These are phyloP conservation scores for Phytopythium kandeliae DNA, from an alignment of 352 stramenopile genomes.

Conservation along the genomic window DNA sequence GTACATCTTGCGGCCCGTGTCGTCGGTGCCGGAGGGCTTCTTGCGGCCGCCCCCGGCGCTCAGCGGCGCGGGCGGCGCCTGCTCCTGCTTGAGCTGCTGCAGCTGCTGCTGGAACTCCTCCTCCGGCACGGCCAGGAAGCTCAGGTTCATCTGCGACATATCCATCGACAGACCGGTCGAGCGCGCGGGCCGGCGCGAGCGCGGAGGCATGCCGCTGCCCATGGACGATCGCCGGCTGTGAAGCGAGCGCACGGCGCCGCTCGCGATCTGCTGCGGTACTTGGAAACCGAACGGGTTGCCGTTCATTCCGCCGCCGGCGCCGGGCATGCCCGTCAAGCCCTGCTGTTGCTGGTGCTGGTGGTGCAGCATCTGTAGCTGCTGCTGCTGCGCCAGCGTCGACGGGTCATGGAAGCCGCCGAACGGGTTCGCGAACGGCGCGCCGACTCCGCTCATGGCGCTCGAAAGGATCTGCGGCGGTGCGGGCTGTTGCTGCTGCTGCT, in stretches of 20 bases:
- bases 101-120: constrained; percentile 43
- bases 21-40: constrained; percentile 18
- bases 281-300: constrained; percentile 39
- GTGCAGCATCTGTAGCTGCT: constrained; percentile 9
- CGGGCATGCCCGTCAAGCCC: constrained; percentile 4
- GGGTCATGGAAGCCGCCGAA: constrained; percentile 26
- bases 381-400: constrained; percentile 21
- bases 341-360: constrained; percentile 7
- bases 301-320: constrained; percentile 3
- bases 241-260: constrained; percentile 47
- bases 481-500: constrained; percentile 42
- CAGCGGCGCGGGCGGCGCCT: constrained; percentile 20
- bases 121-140: constrained; percentile 60
- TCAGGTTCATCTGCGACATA: constrained; percentile 77
- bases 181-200: constrained; percentile 28
- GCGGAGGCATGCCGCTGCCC: constrained; percentile 27
- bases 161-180: constrained; percentile 79
- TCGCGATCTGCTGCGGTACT: constrained; percentile 48
- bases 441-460: background rate
- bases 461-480: background rate
- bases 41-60: constrained; percentile 20
- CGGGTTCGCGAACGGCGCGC: constrained; percentile 21
- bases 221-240: constrained; percentile 49
- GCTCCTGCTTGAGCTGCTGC: constrained; percentile 25
- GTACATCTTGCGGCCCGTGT: constrained; percentile 74